These are phyloP conservation scores for Anaeramoeba flamelloides DNA, from an alignment of 78 protist genomes.

Conservation along the genomic window DNA sequence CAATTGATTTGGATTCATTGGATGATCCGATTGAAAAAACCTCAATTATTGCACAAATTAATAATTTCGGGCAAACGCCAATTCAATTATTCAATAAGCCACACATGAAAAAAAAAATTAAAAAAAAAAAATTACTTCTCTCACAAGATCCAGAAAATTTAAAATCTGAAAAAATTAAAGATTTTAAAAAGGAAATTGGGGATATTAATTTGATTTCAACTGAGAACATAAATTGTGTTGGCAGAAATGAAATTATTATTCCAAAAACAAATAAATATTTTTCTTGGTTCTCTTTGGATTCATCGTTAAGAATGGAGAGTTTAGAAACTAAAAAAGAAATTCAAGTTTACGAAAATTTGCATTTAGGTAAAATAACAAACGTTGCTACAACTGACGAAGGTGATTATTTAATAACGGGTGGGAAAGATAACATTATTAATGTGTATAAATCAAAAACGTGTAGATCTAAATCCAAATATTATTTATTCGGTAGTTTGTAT, in stretches of 20 bases:
- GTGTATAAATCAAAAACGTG: neutral
- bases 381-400: neutral
- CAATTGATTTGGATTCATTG: neutral
- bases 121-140: neutral
- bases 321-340: neutral
- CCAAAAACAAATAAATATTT: neutral
- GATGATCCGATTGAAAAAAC: neutral
- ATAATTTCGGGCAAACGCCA: conserved; percentile 1
- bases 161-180: neutral
- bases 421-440: neutral
- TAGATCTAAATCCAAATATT: neutral
- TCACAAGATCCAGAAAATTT: neutral
- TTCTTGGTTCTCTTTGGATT: neutral
- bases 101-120: neutral
- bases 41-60: neutral
- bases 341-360: neutral
- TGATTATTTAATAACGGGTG: neutral
- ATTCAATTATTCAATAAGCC: neutral
- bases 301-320: neutral
- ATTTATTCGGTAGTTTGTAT: neutral
- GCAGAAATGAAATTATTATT: neutral
- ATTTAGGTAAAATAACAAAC: neutral
- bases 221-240: neutral
- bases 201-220: neutral
- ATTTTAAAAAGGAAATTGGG: neutral